Conservation (phyloP, 129 eudicot species). For the Chrysanthemum seticuspe region DNA sequence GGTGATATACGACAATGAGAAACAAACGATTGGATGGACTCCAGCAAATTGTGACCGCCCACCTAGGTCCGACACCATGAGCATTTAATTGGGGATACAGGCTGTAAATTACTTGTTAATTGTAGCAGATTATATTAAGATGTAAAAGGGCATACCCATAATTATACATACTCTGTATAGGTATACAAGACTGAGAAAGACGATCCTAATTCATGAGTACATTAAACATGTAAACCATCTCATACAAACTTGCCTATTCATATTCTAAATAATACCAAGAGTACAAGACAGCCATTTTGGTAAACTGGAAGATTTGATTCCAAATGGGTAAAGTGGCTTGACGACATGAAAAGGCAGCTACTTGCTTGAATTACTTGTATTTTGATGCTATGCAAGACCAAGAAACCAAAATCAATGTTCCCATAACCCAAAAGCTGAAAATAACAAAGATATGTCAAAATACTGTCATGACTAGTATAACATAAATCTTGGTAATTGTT, state of each 20-base stretch:
- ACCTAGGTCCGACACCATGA: conserved; percentile 40
- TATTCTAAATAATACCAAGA: conserved; percentile 11
- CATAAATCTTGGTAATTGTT: conserved; percentile 5
- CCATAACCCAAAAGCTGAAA: conserved; percentile 14
- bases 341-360: not conserved
- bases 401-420: not conserved
- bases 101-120: conserved; percentile 4
- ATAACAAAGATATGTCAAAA: not conserved
- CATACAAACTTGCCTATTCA: conserved; percentile 25
- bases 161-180: conserved; percentile 26
- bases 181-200: conserved; percentile 15
- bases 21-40: conserved; percentile 77
- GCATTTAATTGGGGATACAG: conserved; percentile 17
- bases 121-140: conserved; percentile 8
- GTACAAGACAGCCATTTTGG: conserved; percentile 20
- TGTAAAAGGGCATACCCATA: conserved; percentile 21
- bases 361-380: conserved; percentile 8
- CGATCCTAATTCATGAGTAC: conserved; percentile 23
- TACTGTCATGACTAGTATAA: not conserved
- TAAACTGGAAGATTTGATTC: conserved; percentile 3
- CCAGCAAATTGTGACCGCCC: conserved; percentile 68
- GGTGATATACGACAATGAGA: conserved; percentile 91
- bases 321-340: not conserved
- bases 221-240: conserved; percentile 22
- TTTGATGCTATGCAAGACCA: not conserved